Conservation (phyloP, 306 rosid species). For the Dalbergia cochinchinensis region DNA sequence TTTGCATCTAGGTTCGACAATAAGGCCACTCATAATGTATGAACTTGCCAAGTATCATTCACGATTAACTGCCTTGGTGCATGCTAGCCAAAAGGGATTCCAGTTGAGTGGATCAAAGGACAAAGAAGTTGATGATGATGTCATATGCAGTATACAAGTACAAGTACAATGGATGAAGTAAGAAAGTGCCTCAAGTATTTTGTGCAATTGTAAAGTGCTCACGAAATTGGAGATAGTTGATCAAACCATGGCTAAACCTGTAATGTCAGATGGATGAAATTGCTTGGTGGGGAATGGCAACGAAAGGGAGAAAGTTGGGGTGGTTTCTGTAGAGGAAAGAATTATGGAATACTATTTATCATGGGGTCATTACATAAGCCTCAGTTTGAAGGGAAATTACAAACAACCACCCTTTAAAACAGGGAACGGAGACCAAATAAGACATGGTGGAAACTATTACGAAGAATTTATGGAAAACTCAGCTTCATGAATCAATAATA, state of each 20-base stretch:
- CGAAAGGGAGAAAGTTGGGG: too few species aligned
- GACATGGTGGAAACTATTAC: neutral
- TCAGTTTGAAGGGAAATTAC: too few species aligned
- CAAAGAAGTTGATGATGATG: neutral
- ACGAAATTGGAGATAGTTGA: neutral
- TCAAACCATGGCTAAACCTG: neutral
- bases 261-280: neutral
- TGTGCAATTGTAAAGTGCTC: neutral
- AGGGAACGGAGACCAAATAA: neutral
- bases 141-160: neutral
- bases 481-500: neutral
- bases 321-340: too few species aligned
- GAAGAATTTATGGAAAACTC: neutral
- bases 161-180: neutral
- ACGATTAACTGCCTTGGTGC: neutral
- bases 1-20: neutral
- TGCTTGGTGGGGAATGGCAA: neutral
- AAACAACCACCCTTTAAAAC: neutral
- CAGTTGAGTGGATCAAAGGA: neutral
- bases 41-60: neutral
- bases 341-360: too few species aligned
- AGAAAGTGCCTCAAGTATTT: neutral
- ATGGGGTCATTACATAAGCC: too few species aligned
- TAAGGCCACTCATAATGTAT: neutral
- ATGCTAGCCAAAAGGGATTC: conserved; percentile 9